Evolutionary conservation across 805 yeast species (phyloP), one percentile per base, ranked within the genome.

Genomic region (Cyberlindnera amylophila): DNA sequence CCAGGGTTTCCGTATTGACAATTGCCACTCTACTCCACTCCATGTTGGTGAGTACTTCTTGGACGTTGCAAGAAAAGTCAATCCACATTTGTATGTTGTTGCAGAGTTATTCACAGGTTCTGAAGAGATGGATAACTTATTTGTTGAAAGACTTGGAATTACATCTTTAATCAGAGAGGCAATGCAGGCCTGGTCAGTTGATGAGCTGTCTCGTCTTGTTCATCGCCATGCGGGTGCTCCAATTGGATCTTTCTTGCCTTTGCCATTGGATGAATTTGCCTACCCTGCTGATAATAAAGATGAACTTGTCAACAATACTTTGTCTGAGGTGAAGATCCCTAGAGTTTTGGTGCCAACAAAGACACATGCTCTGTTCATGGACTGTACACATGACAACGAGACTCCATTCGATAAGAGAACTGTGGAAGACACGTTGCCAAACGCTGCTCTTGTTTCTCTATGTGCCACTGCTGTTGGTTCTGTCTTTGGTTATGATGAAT

Each of bases 321-420:
- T 67, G 18, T 77, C 89, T 6, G 89, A 84, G 58, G 66, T 84
- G 47, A 79, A 79, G 46, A 72, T 86, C 37, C 91, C 95, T 2
- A 73, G 72, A 50, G 69, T 77, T 9, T 70, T 91, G 36, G 70
- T 80, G 2, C 71, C 82, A 4, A 76, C 81, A 34, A 79, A 82
- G n/a, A 95, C 96, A 4, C 97, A 89, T 65, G 96, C 98, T 0
- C 69, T 93, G 53, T 84, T 91, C 54, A 91, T 93, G 97, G 98
- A 93, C 59, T 91, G 97, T 57, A 90, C 98, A 2, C 99, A 91
- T 62, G 99, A 91, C 62, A 91, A 91, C 58, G 93, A 89, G 64
- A 82, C 81, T 16, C 96, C 97, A 2, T 75, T 72, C 33, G 95
- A 91, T 53, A 88, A 85, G 64, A 78, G 98, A 59, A 89, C 96